Evolutionary conservation across 805 yeast genomes (phyloP).

Genomic region (Candida rishiriensis): DNA sequence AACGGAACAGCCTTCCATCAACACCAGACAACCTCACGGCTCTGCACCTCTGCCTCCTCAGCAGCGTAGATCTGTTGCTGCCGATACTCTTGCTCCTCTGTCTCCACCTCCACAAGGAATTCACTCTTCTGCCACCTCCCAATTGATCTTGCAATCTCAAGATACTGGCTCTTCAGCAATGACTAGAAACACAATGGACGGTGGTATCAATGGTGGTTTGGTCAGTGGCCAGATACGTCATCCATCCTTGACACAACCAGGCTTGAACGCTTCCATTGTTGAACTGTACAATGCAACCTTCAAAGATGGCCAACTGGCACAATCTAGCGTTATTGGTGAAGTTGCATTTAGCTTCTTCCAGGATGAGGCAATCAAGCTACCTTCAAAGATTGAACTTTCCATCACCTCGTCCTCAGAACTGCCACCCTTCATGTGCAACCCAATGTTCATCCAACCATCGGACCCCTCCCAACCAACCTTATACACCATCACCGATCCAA

Average conservation of each 20-base stretch:
- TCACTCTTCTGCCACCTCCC: conserved; percentile 15
- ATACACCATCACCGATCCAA: conserved; percentile 43
- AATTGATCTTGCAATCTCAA: conserved; percentile 34
- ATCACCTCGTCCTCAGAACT: conserved; percentile 39
- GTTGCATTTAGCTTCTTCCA: conserved; percentile 69
- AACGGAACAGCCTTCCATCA: conserved; percentile 11
- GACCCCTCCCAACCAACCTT: conserved; percentile 19
- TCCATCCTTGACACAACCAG: conserved; percentile 49
- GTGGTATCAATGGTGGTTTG: conserved; percentile 24
- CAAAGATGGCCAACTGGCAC: conserved; percentile 57
- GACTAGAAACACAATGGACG: conserved; percentile 29
- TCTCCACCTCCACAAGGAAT: neutral
- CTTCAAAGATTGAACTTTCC: conserved; percentile 37
- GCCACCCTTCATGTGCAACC: conserved; percentile 46
- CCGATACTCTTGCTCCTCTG: conserved; percentile 4
- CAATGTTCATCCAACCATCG: conserved; percentile 44
- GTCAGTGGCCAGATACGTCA: conserved; percentile 40
- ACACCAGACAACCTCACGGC: conserved; percentile 23
- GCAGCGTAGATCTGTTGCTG: conserved; percentile 25
- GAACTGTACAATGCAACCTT: conserved; percentile 76
- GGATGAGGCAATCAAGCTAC: conserved; percentile 31
- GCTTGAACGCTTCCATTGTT: conserved; percentile 79
- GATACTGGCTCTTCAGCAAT: conserved; percentile 37
- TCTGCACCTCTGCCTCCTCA: conserved; percentile 31
- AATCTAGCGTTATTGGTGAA: conserved; percentile 75